Conservation (phyloP, 1,139 yeast genomes). For the Blastobotrys apis region DNA sequence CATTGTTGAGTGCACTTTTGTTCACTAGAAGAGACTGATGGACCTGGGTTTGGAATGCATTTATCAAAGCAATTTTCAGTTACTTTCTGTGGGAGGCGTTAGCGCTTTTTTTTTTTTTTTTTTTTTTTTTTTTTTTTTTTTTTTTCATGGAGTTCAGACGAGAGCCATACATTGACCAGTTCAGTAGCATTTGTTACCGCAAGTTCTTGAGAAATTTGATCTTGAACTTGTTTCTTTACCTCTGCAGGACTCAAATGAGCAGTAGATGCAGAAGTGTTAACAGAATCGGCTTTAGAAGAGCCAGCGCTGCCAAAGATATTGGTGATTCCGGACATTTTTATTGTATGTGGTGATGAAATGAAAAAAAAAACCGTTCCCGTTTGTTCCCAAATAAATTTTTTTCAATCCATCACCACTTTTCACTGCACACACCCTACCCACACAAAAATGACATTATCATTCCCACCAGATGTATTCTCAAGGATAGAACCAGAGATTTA, state of each 20-base stretch:
- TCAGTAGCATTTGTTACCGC: slow-evolving; percentile 89
- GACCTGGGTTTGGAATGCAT: slow-evolving; percentile 58
- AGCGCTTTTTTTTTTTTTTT: neutral
- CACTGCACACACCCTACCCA: neutral
- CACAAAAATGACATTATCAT: slow-evolving; percentile 37
- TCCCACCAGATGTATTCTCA: slow-evolving; percentile 79
- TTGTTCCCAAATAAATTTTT: too few relatives aligned
- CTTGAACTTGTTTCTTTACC: slow-evolving; percentile 59
- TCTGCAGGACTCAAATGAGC: slow-evolving; percentile 32
- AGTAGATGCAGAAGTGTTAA: slow-evolving; percentile 28
- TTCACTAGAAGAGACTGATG: slow-evolving; percentile 44
- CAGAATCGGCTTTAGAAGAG: slow-evolving; percentile 15
- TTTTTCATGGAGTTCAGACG: too few relatives aligned
- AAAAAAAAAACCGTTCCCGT: neutral
- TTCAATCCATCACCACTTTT: neutral
- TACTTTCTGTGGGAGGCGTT: slow-evolving; percentile 43
- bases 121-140: neutral
- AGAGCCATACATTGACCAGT: slow-evolving; percentile 51
- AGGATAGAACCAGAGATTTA: slow-evolving; percentile 83
- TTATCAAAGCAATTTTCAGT: slow-evolving; percentile 85
- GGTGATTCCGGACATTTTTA: slow-evolving; percentile 30
- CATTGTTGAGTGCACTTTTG: slow-evolving; percentile 68
- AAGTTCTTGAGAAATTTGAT: slow-evolving; percentile 72
- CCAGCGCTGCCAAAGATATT: slow-evolving; percentile 42
- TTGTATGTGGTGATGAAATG: neutral